These are phyloP conservation scores for Exophiala phaeomuriformis DNA, from an alignment of 2,329 filamentous ascomycete species.

Conservation along the genomic window DNA sequence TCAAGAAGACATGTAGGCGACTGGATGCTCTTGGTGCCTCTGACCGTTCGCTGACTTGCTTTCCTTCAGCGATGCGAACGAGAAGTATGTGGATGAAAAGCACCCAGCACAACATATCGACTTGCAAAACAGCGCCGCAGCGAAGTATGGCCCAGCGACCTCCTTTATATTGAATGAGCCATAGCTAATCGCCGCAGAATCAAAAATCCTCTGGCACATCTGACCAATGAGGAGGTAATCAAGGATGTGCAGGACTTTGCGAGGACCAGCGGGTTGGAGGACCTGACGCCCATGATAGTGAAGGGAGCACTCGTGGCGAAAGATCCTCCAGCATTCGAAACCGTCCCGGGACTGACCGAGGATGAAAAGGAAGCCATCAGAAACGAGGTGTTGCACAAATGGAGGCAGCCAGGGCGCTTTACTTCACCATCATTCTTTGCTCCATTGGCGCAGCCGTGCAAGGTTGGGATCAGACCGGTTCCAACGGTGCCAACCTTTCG, in stretches of 20 bases:
- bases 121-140: conserved; percentile 7
- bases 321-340: conserved; percentile 42
- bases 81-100: conserved; percentile 16
- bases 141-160: conserved; percentile 9
- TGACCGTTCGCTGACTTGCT: neutral
- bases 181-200: conserved; percentile 31
- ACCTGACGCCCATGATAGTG: conserved; percentile 38
- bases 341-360: conserved; percentile 38
- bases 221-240: conserved; percentile 35
- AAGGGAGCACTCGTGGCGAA: conserved; percentile 47
- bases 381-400: conserved; percentile 44
- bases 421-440: conserved; percentile 47
- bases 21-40: no score
- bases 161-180: neutral
- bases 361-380: conserved; percentile 38
- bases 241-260: conserved; percentile 40
- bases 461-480: conserved; percentile 49
- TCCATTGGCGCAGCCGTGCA: conserved; percentile 47
- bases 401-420: conserved; percentile 43
- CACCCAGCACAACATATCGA: conserved; percentile 9
- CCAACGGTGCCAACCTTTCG: conserved; percentile 47
- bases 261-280: conserved; percentile 35
- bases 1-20: conserved; percentile 4
- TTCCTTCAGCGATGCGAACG: conserved; percentile 6
- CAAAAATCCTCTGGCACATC: conserved; percentile 41